Conservation (phyloP, 2,329 filamentous ascomycete genomes). For the Venturia nashicola region DNA sequence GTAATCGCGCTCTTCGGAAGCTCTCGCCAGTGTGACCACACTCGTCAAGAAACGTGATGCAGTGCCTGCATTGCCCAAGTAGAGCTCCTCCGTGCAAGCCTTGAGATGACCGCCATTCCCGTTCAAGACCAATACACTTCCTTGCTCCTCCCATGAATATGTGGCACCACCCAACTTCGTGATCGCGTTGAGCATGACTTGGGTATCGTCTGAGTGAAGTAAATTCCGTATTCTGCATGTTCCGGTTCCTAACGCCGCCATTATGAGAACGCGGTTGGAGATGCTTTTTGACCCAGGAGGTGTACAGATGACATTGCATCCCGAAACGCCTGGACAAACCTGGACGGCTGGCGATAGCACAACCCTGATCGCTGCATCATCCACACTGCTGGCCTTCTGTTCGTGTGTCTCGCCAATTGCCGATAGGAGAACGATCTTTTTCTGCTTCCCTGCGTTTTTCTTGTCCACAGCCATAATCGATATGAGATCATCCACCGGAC, state of each 20-base stretch:
- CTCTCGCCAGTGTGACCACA: conserved; percentile 70
- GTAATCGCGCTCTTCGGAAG: conserved; percentile 46
- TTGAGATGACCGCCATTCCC: conserved; percentile 79
- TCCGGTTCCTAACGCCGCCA: conserved; percentile 80
- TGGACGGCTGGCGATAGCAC: conserved; percentile 69
- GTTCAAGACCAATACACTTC: conserved; percentile 78
- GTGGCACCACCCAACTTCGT: conserved; percentile 71
- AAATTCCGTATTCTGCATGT: conserved; percentile 83
- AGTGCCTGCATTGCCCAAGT: conserved; percentile 92
- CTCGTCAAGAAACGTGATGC: conserved; percentile 92
- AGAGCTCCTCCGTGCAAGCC: conserved; percentile 66
- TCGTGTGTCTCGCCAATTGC: conserved; percentile 84
- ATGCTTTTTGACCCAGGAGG: conserved; percentile 97
- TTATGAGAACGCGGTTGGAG: conserved; percentile 86
- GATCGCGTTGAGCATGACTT: conserved; percentile 94
- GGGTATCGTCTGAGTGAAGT: conserved; percentile 90
- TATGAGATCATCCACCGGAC: conserved; percentile 73
- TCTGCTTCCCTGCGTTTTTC: conserved; percentile 91
- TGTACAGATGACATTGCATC: conserved; percentile 57
- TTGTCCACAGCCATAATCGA: conserved; percentile 97
- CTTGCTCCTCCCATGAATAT: conserved; percentile 88
- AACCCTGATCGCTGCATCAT: conserved; percentile 70
- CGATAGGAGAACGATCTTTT: conserved; percentile 88
- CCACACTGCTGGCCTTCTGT: conserved; percentile 76
- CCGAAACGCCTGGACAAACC: conserved; percentile 60